Evolutionary conservation across 805 yeast species (phyloP).

Genomic region (Candida endomychidarum): DNA sequence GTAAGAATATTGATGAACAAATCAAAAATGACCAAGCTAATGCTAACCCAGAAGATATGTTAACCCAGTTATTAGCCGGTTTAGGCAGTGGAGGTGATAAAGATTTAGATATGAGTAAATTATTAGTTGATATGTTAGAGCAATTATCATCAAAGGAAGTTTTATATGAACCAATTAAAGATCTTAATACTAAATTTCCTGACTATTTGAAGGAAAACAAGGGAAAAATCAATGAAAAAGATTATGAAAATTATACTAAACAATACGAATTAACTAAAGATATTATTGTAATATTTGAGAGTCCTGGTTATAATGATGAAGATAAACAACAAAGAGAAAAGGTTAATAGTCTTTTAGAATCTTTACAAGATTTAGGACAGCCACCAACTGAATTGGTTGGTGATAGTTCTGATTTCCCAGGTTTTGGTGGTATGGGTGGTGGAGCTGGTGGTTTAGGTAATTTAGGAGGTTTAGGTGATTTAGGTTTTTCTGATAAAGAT

Average conservation of each 20-base stretch:
- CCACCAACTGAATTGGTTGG: slow-evolving; percentile 79
- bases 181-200: slow-evolving; percentile 70
- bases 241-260: slow-evolving; percentile 51
- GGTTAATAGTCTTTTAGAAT: slow-evolving; percentile 60
- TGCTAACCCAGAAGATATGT: slow-evolving; percentile 50
- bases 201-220: slow-evolving; percentile 62
- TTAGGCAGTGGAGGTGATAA: slow-evolving; percentile 43
- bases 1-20: slow-evolving; percentile 65
- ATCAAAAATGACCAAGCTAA: slow-evolving; percentile 45
- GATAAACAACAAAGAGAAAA: slow-evolving; percentile 44
- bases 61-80: slow-evolving; percentile 59
- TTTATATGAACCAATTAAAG: slow-evolving; percentile 84
- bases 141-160: slow-evolving; percentile 84
- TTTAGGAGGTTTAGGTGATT: slow-evolving; percentile 32
- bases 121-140: slow-evolving; percentile 71
- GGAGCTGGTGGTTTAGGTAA: slow-evolving; percentile 38
- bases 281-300: slow-evolving; percentile 68
- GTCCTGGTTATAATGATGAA: slow-evolving; percentile 56
- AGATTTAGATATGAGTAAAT: slow-evolving; percentile 60
- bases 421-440: slow-evolving; percentile 39
- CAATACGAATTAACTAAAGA: slow-evolving; percentile 64
- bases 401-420: slow-evolving; percentile 49
- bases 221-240: slow-evolving; percentile 43
- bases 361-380: slow-evolving; percentile 72
- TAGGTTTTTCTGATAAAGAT: slow-evolving; percentile 52